Evolutionary conservation across 2,329 filamentous ascomycete genomes (phyloP), one percentile per base, ranked within the genome.

Genomic region (Pseudogymnoascus sp.): DNA sequence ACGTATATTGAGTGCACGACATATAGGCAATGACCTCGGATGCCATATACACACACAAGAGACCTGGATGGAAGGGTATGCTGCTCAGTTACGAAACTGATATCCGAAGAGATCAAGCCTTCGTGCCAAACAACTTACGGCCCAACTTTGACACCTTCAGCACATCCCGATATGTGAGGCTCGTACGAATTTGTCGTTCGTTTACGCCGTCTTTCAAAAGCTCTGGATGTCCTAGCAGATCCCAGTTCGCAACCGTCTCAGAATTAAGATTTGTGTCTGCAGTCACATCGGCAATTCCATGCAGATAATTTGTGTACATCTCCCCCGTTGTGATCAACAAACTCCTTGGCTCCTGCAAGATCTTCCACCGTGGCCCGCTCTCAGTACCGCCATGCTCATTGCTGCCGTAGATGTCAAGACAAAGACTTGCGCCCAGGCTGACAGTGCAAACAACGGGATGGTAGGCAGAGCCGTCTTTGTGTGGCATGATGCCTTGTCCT

Each of bases 401-500:
- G 73, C 82, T 87, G 68, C 80, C 79, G 73, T 89, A 86, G 12
- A 97, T 78, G 69, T 96, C 87, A 61, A 97, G 79, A 64, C 93
- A 91, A 7, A 96, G 78, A 59, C 84, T 84, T 8, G 85, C 84
- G 0, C 91, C 91, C 6, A 99, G 77, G 76, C 91, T 96, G 66
- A 97, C 87, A 1, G 94, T 97, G 67, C 91, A 94, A 11, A 97
- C 93, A 12, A 95, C 85, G 1, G 89, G 89, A 72, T 89, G 83
- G 73, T 99, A 99, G 8, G 93, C 91, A 7, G 83, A 78, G 1
- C 93, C 94, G 74, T 99, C 93, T 79, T 97, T 94, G 74, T 97
- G 93, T 56, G 92, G 87, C 90, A 97, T 96, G 68, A 97, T 97
- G n/a, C 93, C 93, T 66, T 96, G 84, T 1, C 90, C 91, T 0